These are phyloP conservation scores for Phytophthora podocarpi DNA, from an alignment of 352 stramenopile species.

Conservation along the genomic window DNA sequence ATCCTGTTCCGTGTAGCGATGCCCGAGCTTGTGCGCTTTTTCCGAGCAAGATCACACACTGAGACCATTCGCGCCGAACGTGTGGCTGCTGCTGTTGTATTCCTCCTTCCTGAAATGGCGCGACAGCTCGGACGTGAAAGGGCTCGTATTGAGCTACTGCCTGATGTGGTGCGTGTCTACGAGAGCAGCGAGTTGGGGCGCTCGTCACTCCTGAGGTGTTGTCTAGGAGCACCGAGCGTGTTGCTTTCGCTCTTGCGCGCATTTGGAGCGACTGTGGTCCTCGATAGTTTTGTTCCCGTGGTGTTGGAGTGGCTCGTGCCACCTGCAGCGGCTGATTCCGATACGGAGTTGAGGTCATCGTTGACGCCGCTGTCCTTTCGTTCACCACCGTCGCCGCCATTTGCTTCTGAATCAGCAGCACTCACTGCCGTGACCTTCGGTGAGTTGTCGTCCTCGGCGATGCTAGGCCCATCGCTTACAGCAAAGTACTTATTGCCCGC, in stretches of 20 bases:
- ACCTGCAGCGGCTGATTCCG: slow-evolving; percentile 11
- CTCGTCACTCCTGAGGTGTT: slow-evolving; percentile 35
- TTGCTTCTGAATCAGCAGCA: slow-evolving; percentile 45
- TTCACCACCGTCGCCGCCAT: slow-evolving; percentile 31
- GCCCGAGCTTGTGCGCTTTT: slow-evolving; percentile 60
- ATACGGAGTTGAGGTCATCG: slow-evolving; percentile 17
- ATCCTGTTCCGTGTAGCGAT: slow-evolving; percentile 52
- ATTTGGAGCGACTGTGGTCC: slow-evolving; percentile 53
- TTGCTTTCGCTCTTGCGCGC: slow-evolving; percentile 45
- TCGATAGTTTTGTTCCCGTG: slow-evolving; percentile 64
- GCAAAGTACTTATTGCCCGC: slow-evolving; percentile 66
- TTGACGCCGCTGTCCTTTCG: slow-evolving; percentile 18
- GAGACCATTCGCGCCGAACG: slow-evolving; percentile 48
- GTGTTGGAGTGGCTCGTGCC: slow-evolving; percentile 71
- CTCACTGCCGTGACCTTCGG: slow-evolving; percentile 53
- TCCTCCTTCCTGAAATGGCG: slow-evolving; percentile 54
- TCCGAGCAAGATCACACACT: slow-evolving; percentile 46
- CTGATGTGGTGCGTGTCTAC: slow-evolving; percentile 61
- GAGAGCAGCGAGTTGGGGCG: slow-evolving; percentile 51
- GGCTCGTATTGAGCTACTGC: slow-evolving; percentile 42
- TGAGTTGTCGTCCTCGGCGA: slow-evolving; percentile 53
- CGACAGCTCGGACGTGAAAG: slow-evolving; percentile 44
- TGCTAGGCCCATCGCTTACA: slow-evolving; percentile 61
- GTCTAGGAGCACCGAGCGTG: slow-evolving; percentile 53
- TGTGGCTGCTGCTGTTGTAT: slow-evolving; percentile 60